Evolutionary conservation across 2,329 filamentous ascomycete genomes (phyloP), one percentile per base, ranked within the genome.

Genomic region (Nemania serpens): DNA sequence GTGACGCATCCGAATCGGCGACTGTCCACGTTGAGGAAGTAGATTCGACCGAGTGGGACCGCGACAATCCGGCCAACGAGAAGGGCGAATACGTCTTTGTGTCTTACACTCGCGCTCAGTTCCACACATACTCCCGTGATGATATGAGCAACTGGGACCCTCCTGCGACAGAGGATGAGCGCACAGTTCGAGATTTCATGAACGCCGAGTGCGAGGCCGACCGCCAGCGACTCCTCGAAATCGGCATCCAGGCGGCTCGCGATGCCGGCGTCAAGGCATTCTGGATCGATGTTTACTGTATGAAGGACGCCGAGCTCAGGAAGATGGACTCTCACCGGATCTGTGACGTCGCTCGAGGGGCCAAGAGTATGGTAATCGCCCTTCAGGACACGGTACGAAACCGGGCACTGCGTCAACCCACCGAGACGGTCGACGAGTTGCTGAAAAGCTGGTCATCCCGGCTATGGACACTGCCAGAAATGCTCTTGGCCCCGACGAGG

Each of bases 51-150:
- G 46, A 57, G 37, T 37, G 25, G 22, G 33, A 56, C 15, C 13
- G 6, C 36, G 20, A 56, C 13, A 20, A n/a, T 22, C 37, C 45
- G 25, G 46, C 36, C 17, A 45, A 51, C 25, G 54, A 57, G 18
- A 45, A 50, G 7, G 33, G 47, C 15, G 55, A 57, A 51, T 57
- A 57, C 33, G 55, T 57, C 25, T 57, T 57, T 18, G 55, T 57
- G 41, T 51, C 55, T 45, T 57, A 57, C 29, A 57, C 55, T 39
- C 39, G 55, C 4, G 55, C 46, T 34, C 47, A 57, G 17, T 57
- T 57, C 41, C 39, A 46, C 39, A 57, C 55, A 17, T 51, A 57
- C 17, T 5, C 55, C 5, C 39, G 15, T 25, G 25, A 43, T 20
- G 36, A 50, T 10, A 49, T 57, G 45, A 43, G 15, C 5, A 17